Conservation (phyloP, 768 basidiomycete species). For the Tremella yokohamensis region DNA sequence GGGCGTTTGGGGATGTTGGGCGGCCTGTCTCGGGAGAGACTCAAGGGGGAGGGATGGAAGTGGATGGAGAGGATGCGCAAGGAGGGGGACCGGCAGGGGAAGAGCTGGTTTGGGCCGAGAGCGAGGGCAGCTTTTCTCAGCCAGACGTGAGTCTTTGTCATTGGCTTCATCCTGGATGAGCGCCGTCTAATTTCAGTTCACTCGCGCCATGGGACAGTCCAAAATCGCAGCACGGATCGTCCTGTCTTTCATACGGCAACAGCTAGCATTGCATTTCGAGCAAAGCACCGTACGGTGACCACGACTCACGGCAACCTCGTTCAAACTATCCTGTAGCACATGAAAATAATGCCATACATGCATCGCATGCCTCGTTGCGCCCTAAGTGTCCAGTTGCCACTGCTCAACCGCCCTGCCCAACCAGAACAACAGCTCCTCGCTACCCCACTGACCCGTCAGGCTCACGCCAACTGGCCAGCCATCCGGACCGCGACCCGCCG, state of each 20-base stretch:
- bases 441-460: conserved; percentile 82
- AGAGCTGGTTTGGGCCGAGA: conserved; percentile 43
- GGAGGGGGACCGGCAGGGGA: conserved; percentile 11
- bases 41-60: conserved; percentile 15
- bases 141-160: conserved; percentile 20
- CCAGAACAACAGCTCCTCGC: conserved; percentile 43
- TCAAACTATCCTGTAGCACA: too few species aligned
- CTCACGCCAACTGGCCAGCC: conserved; percentile 83
- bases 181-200: conserved; percentile 16
- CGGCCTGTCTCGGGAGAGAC: not conserved
- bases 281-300: not conserved
- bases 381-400: conserved; percentile 2
- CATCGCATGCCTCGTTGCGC: too few species aligned
- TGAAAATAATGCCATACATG: too few species aligned
- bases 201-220: conserved; percentile 22
- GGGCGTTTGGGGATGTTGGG: conserved; percentile 42
- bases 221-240: conserved; percentile 22
- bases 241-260: conserved; percentile 13
- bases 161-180: not conserved
- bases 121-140: conserved; percentile 39
- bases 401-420: conserved; percentile 25
- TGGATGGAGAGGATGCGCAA: conserved; percentile 4
- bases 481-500: conserved; percentile 56
- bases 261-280: conserved; percentile 18
- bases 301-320: not conserved